These are phyloP conservation scores for Xylariaceae sp. DNA, from an alignment of 2,329 filamentous ascomycete genomes.

Conservation along the genomic window DNA sequence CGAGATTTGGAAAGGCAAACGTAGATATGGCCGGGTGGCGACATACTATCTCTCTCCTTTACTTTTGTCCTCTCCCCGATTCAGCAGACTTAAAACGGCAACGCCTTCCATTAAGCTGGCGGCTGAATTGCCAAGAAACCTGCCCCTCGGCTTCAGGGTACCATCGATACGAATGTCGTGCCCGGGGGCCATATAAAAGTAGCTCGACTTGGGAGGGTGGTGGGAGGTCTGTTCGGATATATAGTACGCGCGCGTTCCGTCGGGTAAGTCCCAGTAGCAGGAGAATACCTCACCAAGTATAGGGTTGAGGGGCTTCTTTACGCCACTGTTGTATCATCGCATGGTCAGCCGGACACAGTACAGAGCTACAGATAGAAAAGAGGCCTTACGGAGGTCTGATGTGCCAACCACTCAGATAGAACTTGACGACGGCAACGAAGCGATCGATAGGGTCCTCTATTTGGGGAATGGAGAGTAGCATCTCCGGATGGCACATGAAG, in stretches of 20 bases:
- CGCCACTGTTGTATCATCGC: slow-evolving; percentile 56
- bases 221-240: slow-evolving; percentile 97
- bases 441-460: slow-evolving; percentile 85
- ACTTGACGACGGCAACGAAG: slow-evolving; percentile 94
- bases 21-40: not conserved
- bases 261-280: slow-evolving; percentile 89
- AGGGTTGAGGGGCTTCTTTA: slow-evolving; percentile 97
- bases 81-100: slow-evolving; percentile 76
- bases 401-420: slow-evolving; percentile 98
- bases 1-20: not conserved
- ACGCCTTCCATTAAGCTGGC: slow-evolving; percentile 98
- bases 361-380: not conserved
- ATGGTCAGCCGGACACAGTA: slow-evolving; percentile 10
- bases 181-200: slow-evolving; percentile 96
- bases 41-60: slow-evolving; percentile 83
- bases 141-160: slow-evolving; percentile 88
- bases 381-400: slow-evolving; percentile 84
- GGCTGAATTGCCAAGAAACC: slow-evolving; percentile 93
- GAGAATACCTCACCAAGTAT: slow-evolving; percentile 93
- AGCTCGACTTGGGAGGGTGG: slow-evolving; percentile 96
- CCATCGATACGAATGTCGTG: slow-evolving; percentile 94
- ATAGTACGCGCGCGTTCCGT: slow-evolving; percentile 85
- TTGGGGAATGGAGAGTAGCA: slow-evolving; percentile 77
- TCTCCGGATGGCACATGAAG: slow-evolving; percentile 99
- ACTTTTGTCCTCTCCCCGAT: slow-evolving; percentile 60